Base-by-base conservation (phyloP, 148 eudicot genomes). In the Rhododendron ferrugineum region DNA sequence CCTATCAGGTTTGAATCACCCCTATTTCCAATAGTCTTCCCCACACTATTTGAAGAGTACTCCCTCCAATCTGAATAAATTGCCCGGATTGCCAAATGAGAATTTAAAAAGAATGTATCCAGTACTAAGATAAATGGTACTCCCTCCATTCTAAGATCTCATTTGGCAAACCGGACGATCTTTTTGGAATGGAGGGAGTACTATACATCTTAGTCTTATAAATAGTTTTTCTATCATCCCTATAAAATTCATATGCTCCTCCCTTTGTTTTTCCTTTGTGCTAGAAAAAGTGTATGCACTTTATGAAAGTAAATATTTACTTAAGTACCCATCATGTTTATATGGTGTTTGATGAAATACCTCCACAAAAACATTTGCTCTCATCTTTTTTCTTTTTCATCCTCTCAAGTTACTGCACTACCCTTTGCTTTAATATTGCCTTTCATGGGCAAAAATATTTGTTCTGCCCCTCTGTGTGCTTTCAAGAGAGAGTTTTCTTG, bases 1-100 rank as follows among this genome's bases (percentile, higher is more conserved):
- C 82, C 87, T 95, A 87, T 94, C 99, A 93, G 98, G 98, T 95
- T 85, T 1, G 88, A 23, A 37, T 54, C 34, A 10, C 22, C 47
- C 30, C 8, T 1, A 10, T 6, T 56, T 10, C 14, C 10, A 58
- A 20, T 20, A 58, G n/a, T 58, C 8, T 58, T 52, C 20, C n/a
- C 64, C 7, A 58, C 14, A 3, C n/a, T 1, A 20, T 58, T 22
- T 20, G n/a, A 20, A 20, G 14, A 58, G 64, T 0, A 58, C 8
- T 58, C 64, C n/a, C 64, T 58, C 1, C 7, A 20, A 20, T 18
- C 64, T 2, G 0, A 1, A 58, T 5, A 22, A 5, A 11, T 49
- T 49, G 54, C 0, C 54, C 1, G 11, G 49, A 46, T 46, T 49
- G 54, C 16, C 0, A 11, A 11, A 13, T 2, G 3, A 49, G 15